Conservation (phyloP, 1,139 yeast genomes). For the Diutina ranongensis region DNA sequence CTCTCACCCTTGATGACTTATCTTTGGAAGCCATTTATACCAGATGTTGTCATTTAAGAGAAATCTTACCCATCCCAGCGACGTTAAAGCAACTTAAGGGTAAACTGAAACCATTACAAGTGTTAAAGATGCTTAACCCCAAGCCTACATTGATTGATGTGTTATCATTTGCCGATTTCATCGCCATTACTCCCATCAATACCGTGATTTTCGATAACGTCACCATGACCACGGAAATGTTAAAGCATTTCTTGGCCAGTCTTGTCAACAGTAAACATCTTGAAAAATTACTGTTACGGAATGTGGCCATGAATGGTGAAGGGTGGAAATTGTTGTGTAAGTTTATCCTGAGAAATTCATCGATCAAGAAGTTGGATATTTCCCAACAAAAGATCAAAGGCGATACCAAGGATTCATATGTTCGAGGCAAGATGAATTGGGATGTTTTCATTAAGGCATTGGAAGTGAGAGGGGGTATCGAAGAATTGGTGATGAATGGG, state of each 20-base stretch:
- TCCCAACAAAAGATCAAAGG: constrained; percentile 59
- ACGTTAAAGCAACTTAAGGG: constrained; percentile 75
- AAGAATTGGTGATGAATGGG: constrained; percentile 76
- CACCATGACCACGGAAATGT: constrained; percentile 69
- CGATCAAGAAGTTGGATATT: constrained; percentile 61
- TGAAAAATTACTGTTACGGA: constrained; percentile 48
- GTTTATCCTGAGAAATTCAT: constrained; percentile 49
- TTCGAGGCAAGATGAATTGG: constrained; percentile 74
- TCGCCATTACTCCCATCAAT: constrained; percentile 72
- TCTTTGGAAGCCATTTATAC: constrained; percentile 72
- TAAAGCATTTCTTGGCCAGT: constrained; percentile 55
- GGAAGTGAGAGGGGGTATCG: constrained; percentile 55
- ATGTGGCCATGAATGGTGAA: constrained; percentile 52
- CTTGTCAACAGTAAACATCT: constrained; percentile 44
- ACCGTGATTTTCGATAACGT: constrained; percentile 79
- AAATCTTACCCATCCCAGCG: constrained; percentile 87
- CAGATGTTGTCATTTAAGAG: constrained; percentile 86
- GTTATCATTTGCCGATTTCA: constrained; percentile 77
- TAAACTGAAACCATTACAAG: constrained; percentile 63
- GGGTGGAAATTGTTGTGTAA: constrained; percentile 69
- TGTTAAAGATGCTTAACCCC: constrained; percentile 73
- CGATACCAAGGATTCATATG: constrained; percentile 31
- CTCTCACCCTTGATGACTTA: constrained; percentile 16
- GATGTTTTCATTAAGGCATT: constrained; percentile 49
- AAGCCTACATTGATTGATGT: constrained; percentile 86